Conservation (phyloP, 2,329 filamentous ascomycete genomes). For the Aspergillus sclerotialis region DNA sequence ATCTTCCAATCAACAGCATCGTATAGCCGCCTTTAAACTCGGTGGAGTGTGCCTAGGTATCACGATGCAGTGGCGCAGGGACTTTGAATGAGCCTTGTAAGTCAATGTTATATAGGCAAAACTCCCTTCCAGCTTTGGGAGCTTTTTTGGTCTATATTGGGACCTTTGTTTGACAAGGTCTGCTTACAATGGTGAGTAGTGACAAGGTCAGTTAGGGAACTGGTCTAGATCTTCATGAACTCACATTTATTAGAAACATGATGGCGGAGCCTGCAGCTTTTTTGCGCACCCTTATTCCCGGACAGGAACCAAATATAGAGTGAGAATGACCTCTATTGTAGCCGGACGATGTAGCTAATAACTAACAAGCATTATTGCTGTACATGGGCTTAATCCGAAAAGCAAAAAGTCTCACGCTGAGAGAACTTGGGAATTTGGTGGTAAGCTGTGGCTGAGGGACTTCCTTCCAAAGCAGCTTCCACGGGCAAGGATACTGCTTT, state of each 20-base stretch:
- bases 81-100: no score
- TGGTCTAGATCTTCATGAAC: no score
- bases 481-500: slow-evolving; percentile 15
- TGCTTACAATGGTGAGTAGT: no score
- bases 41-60: no score
- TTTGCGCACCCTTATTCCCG: slow-evolving; percentile 6
- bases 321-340: background rate
- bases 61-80: no score
- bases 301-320: slow-evolving; percentile 7
- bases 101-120: no score
- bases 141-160: no score
- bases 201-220: no score
- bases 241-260: no score
- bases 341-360: background rate
- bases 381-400: slow-evolving; percentile 16
- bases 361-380: slow-evolving; percentile 13
- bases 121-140: no score
- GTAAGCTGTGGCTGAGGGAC: slow-evolving; percentile 13
- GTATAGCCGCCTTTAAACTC: slow-evolving; percentile 8
- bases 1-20: slow-evolving; percentile 5
- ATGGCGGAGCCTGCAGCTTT: slow-evolving; percentile 1
- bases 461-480: slow-evolving; percentile 15
- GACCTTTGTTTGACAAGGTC: no score
- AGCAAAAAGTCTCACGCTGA: slow-evolving; percentile 11
- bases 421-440: slow-evolving; percentile 12